These are phyloP conservation scores for Brachypodium distachyon DNA, from an alignment of 202 grass and related monocot genomes.

Conservation along the genomic window DNA sequence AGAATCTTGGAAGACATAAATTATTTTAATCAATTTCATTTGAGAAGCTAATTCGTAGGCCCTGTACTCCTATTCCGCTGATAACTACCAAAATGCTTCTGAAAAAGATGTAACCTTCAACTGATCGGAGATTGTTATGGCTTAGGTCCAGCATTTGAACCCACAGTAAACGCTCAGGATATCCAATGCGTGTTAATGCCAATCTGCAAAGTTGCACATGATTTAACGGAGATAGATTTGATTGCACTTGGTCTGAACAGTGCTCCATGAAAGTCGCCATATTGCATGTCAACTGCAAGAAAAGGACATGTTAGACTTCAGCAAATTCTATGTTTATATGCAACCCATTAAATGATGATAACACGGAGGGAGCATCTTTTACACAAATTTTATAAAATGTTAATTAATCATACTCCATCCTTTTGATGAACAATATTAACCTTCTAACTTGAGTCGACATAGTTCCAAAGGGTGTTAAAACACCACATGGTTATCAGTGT, in stretches of 20 bases:
- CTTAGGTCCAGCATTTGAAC: constrained; percentile 93
- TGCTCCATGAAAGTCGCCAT: constrained; percentile 52
- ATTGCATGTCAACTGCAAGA: constrained; percentile 57
- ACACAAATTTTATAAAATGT: neutral
- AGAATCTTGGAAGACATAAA: neutral
- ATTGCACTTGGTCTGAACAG: constrained; percentile 38
- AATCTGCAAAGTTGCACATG: constrained; percentile 46
- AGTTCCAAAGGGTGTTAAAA: neutral
- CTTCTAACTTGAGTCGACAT: neutral
- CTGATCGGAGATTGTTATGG: constrained; percentile 67
- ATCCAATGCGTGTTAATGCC: constrained; percentile 61
- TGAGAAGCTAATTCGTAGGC: neutral
- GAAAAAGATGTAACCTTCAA: constrained; percentile 48
- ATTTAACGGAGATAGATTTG: constrained; percentile 26
- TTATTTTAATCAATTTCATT: neutral
- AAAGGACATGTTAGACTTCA: constrained; percentile 11
- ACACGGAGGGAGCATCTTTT: neutral
- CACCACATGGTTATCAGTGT: neutral
- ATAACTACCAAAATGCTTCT: neutral
- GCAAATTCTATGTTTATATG: neutral
- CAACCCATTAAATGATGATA: neutral
- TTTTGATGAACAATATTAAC: neutral
- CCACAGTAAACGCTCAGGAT: constrained; percentile 61
- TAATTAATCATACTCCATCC: neutral
- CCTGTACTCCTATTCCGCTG: neutral